Evolutionary conservation across 805 yeast species (phyloP), one percentile per base, ranked within the genome.

Genomic region (Metschnikowia matae): DNA sequence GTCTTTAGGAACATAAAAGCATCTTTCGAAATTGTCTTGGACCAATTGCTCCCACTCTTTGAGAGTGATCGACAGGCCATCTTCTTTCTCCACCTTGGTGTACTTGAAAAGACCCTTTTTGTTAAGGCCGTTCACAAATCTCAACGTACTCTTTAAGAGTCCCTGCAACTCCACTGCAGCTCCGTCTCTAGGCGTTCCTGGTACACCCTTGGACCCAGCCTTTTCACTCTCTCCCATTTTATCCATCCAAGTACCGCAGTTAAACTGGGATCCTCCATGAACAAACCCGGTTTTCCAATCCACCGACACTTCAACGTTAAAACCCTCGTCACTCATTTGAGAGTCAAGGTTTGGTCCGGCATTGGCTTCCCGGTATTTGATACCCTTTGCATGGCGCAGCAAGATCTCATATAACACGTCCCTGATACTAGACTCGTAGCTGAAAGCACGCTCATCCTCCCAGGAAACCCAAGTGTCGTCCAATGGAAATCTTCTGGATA

Each of bases 171-270:
- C 99, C 49, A 92, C 77, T 2, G 96, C 97, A 1, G 97, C 96
- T 35, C 99, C 99, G 68, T 91, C 96, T 63, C 99, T 80, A 21
- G 99, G 98, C 0, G 98, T 92, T 1, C 98, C 99, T 1, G 99
- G 99, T 34, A 81, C 74, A n/a, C 99, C 99, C 58, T 85, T 87
- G 52, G 82, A 84, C 1, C 86, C 85, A 0, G 98, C 97, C 49
- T 69, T 75, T 34, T 68, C 82, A 62, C 96, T 87, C 70, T 94
- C 98, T 23, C 99, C 99, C 98, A 92, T 92, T 70, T 92, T 92
- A 69, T 92, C 99, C 97, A 91, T 92, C 99, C 99, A 92, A 0
- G 99, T 94, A 20, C 99, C 99, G 72, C 99, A 92, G 64, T 92
- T 92, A 65, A 70, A 81, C 66, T 87, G 96, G 44, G 88, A 87